phyloP scores from a whole-genome alignment of 2,329 filamentous ascomycete genomes.

The Fusarium pseudoanthophilum region DNA sequence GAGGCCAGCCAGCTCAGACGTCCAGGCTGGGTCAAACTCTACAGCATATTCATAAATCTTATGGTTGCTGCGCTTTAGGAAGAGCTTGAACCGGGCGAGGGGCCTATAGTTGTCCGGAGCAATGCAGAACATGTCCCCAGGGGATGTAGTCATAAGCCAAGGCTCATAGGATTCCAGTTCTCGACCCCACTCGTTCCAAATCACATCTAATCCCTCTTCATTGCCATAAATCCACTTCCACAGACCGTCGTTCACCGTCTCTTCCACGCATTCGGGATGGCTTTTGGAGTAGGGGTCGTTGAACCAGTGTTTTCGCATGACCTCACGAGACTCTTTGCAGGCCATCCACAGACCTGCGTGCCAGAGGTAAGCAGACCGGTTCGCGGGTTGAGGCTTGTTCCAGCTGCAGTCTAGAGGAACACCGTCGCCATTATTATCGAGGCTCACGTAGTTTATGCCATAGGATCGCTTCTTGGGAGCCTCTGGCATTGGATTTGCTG shows the following conservation, averaged over 20 bases:
- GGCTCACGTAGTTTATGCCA: background rate
- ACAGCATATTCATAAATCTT: background rate
- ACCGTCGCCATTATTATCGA: background rate
- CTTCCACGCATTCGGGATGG: background rate
- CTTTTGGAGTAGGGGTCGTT: too few relatives aligned
- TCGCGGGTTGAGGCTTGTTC: background rate
- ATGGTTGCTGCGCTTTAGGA: too few relatives aligned
- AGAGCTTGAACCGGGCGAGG: background rate
- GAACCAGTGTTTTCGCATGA: background rate
- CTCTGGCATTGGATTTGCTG: background rate
- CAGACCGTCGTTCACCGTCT: background rate
- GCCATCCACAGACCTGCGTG: background rate
- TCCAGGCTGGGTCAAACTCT: background rate
- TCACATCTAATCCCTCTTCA: background rate
- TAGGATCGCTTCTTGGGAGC: background rate
- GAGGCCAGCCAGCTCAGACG: background rate
- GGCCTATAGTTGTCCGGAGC: background rate
- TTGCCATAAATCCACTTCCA: background rate
- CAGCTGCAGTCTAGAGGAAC: background rate
- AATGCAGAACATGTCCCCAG: background rate
- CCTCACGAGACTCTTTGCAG: background rate
- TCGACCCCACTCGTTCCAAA: fast-evolving
- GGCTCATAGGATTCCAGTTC: background rate
- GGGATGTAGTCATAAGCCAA: background rate
- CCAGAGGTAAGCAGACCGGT: background rate